phyloP scores from a whole-genome alignment of 495 filamentous ascomycete genomes.

The Thermothielavioides terrestris region DNA sequence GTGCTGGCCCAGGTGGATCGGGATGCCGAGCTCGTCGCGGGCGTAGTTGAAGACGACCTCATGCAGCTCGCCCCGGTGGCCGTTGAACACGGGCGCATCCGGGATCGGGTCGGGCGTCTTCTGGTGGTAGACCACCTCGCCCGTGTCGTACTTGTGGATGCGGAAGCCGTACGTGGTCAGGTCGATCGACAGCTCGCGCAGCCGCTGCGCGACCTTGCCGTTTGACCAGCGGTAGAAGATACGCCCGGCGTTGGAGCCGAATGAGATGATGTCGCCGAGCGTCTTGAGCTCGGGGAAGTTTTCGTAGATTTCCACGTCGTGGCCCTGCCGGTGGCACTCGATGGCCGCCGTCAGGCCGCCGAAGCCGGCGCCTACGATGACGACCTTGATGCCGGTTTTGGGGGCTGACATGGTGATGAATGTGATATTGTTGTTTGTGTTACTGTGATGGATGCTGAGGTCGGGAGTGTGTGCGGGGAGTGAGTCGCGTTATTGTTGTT shows the following conservation, averaged over 20 bases:
- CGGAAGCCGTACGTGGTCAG: conserved; percentile 46
- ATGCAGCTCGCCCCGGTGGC: conserved; percentile 52
- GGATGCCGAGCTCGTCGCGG: conserved; percentile 44
- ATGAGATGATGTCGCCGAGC: conserved; percentile 57
- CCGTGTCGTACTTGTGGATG: conserved; percentile 53
- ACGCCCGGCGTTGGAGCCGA: conserved; percentile 51
- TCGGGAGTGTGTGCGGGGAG: too few species aligned
- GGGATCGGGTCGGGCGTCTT: conserved; percentile 32
- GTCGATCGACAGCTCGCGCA: conserved; percentile 46
- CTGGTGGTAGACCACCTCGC: conserved; percentile 52
- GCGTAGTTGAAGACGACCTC: conserved; percentile 52
- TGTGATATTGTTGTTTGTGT: not conserved
- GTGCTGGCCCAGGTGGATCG: conserved; percentile 45
- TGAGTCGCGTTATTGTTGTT: too few species aligned
- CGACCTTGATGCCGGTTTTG: conserved; percentile 46
- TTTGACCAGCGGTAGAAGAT: conserved; percentile 47
- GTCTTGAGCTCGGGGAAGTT: conserved; percentile 49
- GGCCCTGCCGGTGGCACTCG: conserved; percentile 54
- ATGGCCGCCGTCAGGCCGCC: conserved; percentile 53
- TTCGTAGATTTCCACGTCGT: conserved; percentile 51
- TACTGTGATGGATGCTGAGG: too few species aligned
- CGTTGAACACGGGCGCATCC: conserved; percentile 52
- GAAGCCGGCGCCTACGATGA: conserved; percentile 52
- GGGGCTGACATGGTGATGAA: conserved; percentile 8
- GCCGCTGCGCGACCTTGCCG: conserved; percentile 36